Evolutionary conservation across 2,329 filamentous ascomycete species (phyloP), one percentile per base, ranked within the genome.

Genomic region (Colletotrichum higginsianum): DNA sequence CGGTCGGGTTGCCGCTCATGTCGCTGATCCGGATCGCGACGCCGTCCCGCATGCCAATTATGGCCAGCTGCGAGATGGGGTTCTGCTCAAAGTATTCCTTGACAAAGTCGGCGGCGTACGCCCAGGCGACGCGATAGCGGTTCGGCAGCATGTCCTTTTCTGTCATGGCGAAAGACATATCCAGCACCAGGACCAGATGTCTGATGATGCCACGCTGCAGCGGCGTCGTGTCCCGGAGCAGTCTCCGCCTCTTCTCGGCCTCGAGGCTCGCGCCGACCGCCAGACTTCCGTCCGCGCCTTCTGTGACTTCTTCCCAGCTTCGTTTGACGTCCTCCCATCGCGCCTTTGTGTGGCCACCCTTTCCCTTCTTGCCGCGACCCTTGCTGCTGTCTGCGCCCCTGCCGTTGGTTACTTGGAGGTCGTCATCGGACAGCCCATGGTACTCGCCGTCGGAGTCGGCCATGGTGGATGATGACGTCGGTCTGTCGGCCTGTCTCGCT

Each of bases 11-110:
- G 12, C 96, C 96, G 66, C 93, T 93, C 86, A 98, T 92, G 78
- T 98, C 94, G 79, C 93, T 96, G 74, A 99, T 89, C 49, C 94
- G 87, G 30, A 97, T 86, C 2, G 95, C 95, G 18, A 98, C 86
- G 18, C 96, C 96, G 80, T 98, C 96, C 73, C 94, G 90, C 93
- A 98, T 98, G 61, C 94, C 96, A 49, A 99, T 86, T 40, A 99
- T 92, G 30, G 93, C 95, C 67, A 99, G 89, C 83, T 99, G 96
- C 12, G 95, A 97, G 75, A 99, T 98, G 13, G 96, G 96, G 78
- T 99, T 99, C 82, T 99, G 96, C 82, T 98, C 96, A 79, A 98
- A 99, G 83, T 94, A 99, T 81, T 98, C 96, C 71, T 92, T 89
- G 60, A 98, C 93, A 81, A 98, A 99, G 68, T 95, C 92, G 74